Evolutionary conservation across 2,329 filamentous ascomycete genomes (phyloP).

Genomic region (Colletotrichum australisinense): DNA sequence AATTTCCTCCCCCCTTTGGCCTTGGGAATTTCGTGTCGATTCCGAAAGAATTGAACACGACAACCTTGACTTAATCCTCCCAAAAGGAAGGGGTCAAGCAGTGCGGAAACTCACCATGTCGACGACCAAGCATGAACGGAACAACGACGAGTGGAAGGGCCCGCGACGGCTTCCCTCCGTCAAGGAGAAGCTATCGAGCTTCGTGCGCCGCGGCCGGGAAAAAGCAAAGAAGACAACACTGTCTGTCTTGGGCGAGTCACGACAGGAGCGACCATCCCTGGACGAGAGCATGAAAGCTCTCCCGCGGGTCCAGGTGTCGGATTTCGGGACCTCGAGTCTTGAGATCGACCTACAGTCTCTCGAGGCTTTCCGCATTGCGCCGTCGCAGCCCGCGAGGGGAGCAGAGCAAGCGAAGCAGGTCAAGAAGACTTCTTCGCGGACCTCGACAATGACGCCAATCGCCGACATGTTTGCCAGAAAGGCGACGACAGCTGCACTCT

Average conservation of each 20-base stretch:
- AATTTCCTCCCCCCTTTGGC: neutral
- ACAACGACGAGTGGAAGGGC: conserved; percentile 20
- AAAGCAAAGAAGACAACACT: conserved; percentile 31
- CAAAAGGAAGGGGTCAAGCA: conserved; percentile 8
- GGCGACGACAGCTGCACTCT: neutral
- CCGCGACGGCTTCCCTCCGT: conserved; percentile 23
- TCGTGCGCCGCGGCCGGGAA: conserved; percentile 16
- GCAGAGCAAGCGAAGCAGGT: neutral
- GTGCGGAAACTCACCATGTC: conserved; percentile 8
- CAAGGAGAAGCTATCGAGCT: conserved; percentile 28
- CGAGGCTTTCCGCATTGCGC: conserved; percentile 24
- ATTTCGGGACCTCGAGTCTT: conserved; percentile 25
- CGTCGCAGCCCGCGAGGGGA: neutral
- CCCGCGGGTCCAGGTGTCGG: conserved; percentile 20
- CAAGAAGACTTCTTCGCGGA: neutral
- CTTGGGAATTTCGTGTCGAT: neutral
- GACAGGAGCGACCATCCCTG: conserved; percentile 11
- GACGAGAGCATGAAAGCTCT: conserved; percentile 17
- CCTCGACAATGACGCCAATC: conserved; percentile 26
- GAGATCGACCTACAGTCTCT: conserved; percentile 29
- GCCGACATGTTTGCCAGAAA: conserved; percentile 29
- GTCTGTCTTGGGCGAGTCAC: conserved; percentile 18
- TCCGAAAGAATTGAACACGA: neutral
- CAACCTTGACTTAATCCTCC: neutral
- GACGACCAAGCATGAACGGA: conserved; percentile 20